Conservation (phyloP, 2,329 filamentous ascomycete species). For the Trichoderma afroharzianum region DNA sequence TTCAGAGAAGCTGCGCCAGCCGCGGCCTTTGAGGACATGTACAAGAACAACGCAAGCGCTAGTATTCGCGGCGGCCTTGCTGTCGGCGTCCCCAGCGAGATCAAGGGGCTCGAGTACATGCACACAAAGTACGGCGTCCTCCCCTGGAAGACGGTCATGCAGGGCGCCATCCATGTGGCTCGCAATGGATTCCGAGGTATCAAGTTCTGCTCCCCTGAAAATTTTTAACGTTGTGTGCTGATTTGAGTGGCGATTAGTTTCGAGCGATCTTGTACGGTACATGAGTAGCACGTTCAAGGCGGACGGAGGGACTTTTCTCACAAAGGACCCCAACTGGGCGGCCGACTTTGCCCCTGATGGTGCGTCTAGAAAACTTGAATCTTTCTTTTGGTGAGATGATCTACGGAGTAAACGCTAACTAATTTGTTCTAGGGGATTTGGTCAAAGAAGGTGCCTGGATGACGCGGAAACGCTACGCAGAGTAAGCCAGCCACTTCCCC, state of each 20-base stretch:
- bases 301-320: conserved; percentile 56
- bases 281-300: conserved; percentile 52
- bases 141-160: conserved; percentile 68
- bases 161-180: conserved; percentile 71
- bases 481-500: conserved; percentile 32
- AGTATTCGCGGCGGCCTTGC: conserved; percentile 72
- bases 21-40: conserved; percentile 83
- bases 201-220: not conserved
- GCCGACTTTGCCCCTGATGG: conserved; percentile 83
- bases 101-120: conserved; percentile 75
- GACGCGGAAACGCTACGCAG: conserved; percentile 73
- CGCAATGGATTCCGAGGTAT: conserved; percentile 64
- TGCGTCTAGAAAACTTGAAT: conserved; percentile 18
- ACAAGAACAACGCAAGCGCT: conserved; percentile 60
- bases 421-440: conserved; percentile 48
- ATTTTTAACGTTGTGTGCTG: not conserved
- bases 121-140: conserved; percentile 69
- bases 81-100: conserved; percentile 67
- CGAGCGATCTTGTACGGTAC: conserved; percentile 69
- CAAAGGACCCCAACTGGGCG: conserved; percentile 74
- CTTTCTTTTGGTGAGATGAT: not conserved
- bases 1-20: conserved; percentile 86
- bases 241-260: conserved; percentile 44
- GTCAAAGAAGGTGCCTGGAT: conserved; percentile 72
- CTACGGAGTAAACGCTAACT: conserved; percentile 9